These are phyloP conservation scores for Penicillium sp. DNA, from an alignment of 2,329 filamentous ascomycete species.

Conservation along the genomic window DNA sequence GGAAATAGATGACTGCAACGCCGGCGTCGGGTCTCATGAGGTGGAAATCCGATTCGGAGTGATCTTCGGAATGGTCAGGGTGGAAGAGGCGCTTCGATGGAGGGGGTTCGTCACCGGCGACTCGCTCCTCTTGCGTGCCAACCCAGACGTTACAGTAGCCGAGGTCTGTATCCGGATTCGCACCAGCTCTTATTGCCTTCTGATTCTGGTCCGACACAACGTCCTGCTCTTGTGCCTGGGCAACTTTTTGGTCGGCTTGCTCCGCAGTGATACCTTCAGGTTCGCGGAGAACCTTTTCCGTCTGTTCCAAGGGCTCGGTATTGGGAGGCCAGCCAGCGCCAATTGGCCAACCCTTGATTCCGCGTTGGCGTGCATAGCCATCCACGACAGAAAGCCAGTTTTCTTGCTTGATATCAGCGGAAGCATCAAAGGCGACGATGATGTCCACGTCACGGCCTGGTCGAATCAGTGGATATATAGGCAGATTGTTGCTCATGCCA, in stretches of 20 bases:
- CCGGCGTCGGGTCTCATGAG: constrained; percentile 73
- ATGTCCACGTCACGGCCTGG: constrained; percentile 85
- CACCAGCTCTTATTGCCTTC: constrained; percentile 15
- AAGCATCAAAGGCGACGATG: constrained; percentile 87
- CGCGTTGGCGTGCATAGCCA: constrained; percentile 83
- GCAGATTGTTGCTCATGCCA: constrained; percentile 97
- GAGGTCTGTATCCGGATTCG: constrained; percentile 48
- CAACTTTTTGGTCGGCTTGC: constrained; percentile 59
- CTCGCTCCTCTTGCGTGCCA: constrained; percentile 70
- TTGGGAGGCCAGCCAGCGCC: constrained; percentile 85
- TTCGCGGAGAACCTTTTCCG: constrained; percentile 59
- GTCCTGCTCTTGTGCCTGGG: constrained; percentile 46
- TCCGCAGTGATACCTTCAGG: constrained; percentile 57
- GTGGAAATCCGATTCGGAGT: constrained; percentile 59
- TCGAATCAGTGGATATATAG: constrained; percentile 87
- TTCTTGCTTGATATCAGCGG: constrained; percentile 84
- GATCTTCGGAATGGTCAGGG: constrained; percentile 45
- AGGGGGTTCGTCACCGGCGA: constrained; percentile 49
- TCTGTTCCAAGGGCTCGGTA: constrained; percentile 53
- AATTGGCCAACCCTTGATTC: constrained; percentile 89
- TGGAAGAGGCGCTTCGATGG: constrained; percentile 46
- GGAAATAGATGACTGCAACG: constrained; percentile 84
- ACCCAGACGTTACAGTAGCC: constrained; percentile 96
- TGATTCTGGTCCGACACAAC: neutral
- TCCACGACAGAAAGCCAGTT: constrained; percentile 94